Evolutionary conservation across 2,329 filamentous ascomycete species (phyloP).

Genomic region (Cyclaneusma minus): DNA sequence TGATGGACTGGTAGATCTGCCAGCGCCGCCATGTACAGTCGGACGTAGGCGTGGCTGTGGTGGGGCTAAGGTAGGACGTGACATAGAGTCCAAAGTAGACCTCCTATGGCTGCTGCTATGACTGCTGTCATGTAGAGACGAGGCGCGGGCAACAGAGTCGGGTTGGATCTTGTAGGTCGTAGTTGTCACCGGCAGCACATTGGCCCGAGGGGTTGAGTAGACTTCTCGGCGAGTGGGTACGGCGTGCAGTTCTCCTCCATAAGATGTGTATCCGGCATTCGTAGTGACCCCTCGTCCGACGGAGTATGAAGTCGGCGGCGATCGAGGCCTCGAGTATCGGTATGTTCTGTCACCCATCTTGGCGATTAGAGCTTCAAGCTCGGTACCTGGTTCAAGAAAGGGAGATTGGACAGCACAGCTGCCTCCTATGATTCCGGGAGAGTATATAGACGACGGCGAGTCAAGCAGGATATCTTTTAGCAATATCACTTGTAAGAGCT

Average conservation of each 20-base stretch:
- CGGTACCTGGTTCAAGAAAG: no score
- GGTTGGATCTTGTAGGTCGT: slow-evolving; percentile 41
- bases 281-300: slow-evolving; percentile 38
- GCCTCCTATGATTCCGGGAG: no score
- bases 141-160: slow-evolving; percentile 28
- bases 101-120: slow-evolving; percentile 29
- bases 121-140: slow-evolving; percentile 31
- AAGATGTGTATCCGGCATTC: slow-evolving; percentile 32
- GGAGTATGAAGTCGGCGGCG: slow-evolving; percentile 29
- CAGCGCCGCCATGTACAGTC: slow-evolving; percentile 14
- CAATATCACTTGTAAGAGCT: no score
- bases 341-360: slow-evolving; percentile 33
- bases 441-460: no score
- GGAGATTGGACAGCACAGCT: no score
- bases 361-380: no score
- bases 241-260: slow-evolving; percentile 37
- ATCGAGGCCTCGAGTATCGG: slow-evolving; percentile 26
- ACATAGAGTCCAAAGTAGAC: slow-evolving; percentile 32
- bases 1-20: slow-evolving; percentile 30
- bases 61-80: slow-evolving; percentile 30
- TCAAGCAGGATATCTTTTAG: no score
- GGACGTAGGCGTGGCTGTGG: slow-evolving; percentile 21
- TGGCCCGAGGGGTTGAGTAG: slow-evolving; percentile 16
- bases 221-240: slow-evolving; percentile 26
- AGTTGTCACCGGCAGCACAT: slow-evolving; percentile 24